Evolutionary conservation across 306 rosid genomes (phyloP), one percentile per base, ranked within the genome.

Genomic region (Alnus rubra): DNA sequence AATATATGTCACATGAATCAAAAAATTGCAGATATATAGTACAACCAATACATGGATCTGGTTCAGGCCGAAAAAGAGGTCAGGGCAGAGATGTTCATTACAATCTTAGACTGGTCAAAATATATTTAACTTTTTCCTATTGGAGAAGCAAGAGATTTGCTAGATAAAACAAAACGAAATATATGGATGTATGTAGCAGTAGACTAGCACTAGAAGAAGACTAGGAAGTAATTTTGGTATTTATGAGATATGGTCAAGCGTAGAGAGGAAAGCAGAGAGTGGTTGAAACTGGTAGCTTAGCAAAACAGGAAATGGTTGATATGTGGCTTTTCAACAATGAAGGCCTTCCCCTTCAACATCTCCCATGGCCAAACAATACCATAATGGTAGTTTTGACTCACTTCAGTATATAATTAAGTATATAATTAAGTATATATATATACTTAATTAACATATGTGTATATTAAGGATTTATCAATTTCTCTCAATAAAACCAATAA

Each of bases 201-300:
- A n/a, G 72, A 68, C 51, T n/a, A n/a, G 50, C 50, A 18, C 31
- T n/a, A 42, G 51, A 18, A 42, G 23, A 13, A 67, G 51, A 16
- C 5, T 5, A n/a, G 13, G 53, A 77, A 63, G 74, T 79, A 73
- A 30, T 60, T 76, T 73, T 72, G 73, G 72, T 62, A 73, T 79
- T 73, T 79, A 79, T 79, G 82, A 79, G 45, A 13, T 35, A 3
- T 62, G 23, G 78, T 30, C 37, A 60, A 33, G 74, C 10, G 31
- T 5, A n/a, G 50, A 62, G 65, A n/a, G 49, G 5, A 65, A 47
- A 12, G 28, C 79, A 74, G 79, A 47, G 60, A 55, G 79, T 80
- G 2, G 83, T 80, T 80, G 83, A 42, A 10, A 42, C 72, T 68
- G 72, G n/a, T 51, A 68, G 72, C 51, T 18, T 9, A 68, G 31